Base-by-base conservation (phyloP, 2,329 filamentous ascomycete genomes). In the Pseudogymnoascus verrucosus region DNA sequence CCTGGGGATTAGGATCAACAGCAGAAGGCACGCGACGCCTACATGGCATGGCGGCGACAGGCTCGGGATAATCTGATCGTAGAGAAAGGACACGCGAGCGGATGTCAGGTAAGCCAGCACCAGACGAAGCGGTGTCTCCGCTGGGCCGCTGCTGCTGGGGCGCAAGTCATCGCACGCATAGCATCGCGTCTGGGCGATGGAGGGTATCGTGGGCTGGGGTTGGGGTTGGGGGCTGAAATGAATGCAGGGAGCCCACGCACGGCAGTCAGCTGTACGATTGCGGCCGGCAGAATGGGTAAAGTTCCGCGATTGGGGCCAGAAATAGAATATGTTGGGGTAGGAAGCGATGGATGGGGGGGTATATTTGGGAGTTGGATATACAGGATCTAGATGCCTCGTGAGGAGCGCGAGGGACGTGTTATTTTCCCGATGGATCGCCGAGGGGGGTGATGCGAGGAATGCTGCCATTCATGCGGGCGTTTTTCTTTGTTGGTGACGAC, bases 201-300 rank as follows among this genome's bases (percentile, higher is more conserved):
- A 51, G 44, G 44, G 44, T 51, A 51, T 51, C 44, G 21, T 51
- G 44, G 21, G 44, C 44, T 51, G 44, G 12, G 40, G 21, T n/a
- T n/a, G n/a, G n/a, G n/a, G 42, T 51, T 51, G 44, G 44, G 44
- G 44, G 44, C 44, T 51, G 44, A 51, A 51, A 51, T 51, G 44
- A n/a, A n/a, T n/a, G n/a, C 44, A 51, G 44, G 44, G 21, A 51
- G 44, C 44, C 44, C 44, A 51, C 44, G 44, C 44, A 51, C 21
- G 44, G 44, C 44, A 51, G 44, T 51, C 44, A 51, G 44, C 44
- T 51, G 44, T 51, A 51, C 44, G 44, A 51, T 51, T 51, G 21
- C 44, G 44, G 44, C 21, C 44, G 44, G 44, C 12, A 51, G 12
- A 51, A 51, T 51, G 44, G 44, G 7, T 51, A 51, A 28, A 28